Evolutionary conservation across 2,329 filamentous ascomycete genomes (phyloP), one percentile per base, ranked within the genome.

Genomic region (Magnaporthales sp.): DNA sequence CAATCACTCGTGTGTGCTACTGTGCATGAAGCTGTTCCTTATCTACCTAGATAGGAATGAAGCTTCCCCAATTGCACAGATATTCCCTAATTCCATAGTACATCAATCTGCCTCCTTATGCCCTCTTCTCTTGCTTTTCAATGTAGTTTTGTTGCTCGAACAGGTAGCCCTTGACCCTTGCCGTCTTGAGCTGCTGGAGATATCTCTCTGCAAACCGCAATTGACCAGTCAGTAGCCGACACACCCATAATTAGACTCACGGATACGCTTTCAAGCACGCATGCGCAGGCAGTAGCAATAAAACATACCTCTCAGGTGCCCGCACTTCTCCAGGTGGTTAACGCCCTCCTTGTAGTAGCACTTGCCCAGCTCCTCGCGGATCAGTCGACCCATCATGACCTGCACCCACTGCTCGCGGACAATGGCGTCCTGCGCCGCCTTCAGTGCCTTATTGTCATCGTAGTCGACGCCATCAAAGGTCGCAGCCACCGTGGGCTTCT

Each of bases 281-380:
- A n/a, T 38, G 30, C 30, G 24, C 11, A 38, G 13, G 32, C 27
- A n/a, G 64, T 8, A 46, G 30, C 8, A 24, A 4, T n/a, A 5
- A 60, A 64, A 81, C 89, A 83, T 77, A 95, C 91, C 91, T 90
- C 91, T 84, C 79, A 94, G 78, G 73, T 85, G 82, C 71, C 91
- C 91, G 78, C 91, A 95, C 81, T 94, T 95, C 84, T 94, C 91
- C 77, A 95, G 79, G 77, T 95, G 91, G 78, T 95, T 95, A 71
- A 93, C 90, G 67, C 91, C 92, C 80, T 95, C 90, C 72, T 87
- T 84, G 78, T 88, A 87, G 80, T 95, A 95, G 83, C 91, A 95
- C 81, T 92, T 94, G 78, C 89, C 85, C 81, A 95, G 82, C 82
- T 95, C 91, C 77, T 94, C 90, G 70, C 90, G 83, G 66, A 95